Percentiles rank a stretch among this genome's conserved stretches.
phyloP scores from a whole-genome alignment of 306 rosid species.

The Quercus berberidifolia region DNA sequence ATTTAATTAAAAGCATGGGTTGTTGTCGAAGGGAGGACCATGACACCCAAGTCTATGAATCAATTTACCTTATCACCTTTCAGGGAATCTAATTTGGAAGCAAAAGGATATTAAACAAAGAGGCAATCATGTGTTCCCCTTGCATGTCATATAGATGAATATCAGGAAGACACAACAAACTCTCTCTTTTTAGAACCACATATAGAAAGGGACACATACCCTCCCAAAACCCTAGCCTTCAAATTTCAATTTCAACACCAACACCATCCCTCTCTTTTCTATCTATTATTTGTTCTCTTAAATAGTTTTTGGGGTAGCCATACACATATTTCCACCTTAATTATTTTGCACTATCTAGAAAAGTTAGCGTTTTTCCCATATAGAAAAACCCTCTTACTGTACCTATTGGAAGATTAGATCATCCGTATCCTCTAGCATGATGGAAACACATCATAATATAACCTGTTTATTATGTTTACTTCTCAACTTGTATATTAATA shows the following conservation, averaged over 20 bases:
- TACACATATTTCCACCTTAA: background rate
- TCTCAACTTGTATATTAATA: conserved; percentile 13
- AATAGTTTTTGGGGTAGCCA: background rate
- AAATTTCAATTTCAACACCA: background rate
- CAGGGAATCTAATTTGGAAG: too few relatives aligned
- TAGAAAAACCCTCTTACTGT: background rate
- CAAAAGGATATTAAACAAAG: too few relatives aligned
- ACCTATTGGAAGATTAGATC: conserved; percentile 34
- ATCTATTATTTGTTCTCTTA: background rate
- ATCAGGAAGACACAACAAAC: conserved; percentile 31
- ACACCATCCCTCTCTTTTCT: background rate
- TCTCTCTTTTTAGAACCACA: background rate
- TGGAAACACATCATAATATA: background rate
- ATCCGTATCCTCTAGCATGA: conserved; percentile 5
- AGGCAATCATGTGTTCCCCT: too few relatives aligned
- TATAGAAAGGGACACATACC: conserved; percentile 9
- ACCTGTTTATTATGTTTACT: conserved; percentile 4
- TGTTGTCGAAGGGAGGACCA: too few relatives aligned
- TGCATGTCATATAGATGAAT: background rate
- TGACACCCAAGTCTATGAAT: too few relatives aligned
- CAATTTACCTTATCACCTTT: too few relatives aligned
- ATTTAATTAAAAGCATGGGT: too few relatives aligned
- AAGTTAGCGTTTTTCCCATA: conserved; percentile 1
- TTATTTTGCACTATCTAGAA: conserved; percentile 1
- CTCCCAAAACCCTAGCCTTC: conserved; percentile 12